Base-by-base conservation (phyloP, 495 filamentous ascomycete species). In the Trichoderma virens region DNA sequence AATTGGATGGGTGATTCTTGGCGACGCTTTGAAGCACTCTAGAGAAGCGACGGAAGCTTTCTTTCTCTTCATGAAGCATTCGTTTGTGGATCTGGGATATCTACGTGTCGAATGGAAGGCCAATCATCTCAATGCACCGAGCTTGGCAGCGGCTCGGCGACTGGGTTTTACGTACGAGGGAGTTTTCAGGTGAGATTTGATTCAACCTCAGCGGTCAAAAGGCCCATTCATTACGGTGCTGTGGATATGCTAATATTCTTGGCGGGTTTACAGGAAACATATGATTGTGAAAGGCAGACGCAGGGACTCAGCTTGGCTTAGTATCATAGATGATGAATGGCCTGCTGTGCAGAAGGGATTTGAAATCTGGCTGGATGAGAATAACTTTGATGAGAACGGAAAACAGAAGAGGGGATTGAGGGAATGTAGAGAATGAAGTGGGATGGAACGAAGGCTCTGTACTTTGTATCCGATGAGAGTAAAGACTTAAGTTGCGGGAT, bases 51-150 rank as follows among this genome's bases (percentile, higher is more conserved):
- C 82, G 1, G 81, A 83, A 63, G 68, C 71, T 5, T 59, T 78
- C 7, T 83, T 75, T 63, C 71, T 85, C 0, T 66, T 81, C 9
- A 66, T 73, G 5, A 68, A 68, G 20, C 67, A 76, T 45, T 65
- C 72, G 0, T 80, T 85, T 66, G 72, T 77, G 23, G 71, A 74
- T 1, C 67, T 83, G 34, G 74, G 77, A 1, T 83, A 78, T 68
- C 66, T 72, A n/a, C 73, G 82, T 18, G 71, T 81, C 6, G 81
- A 83, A 68, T 85, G 82, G 82, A 84, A 83, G 64, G 79, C 76
- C 60, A 72, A 84, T 71, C 39, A 69, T 23, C 66, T 77, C 5
- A 84, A 85, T 69, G 73, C 66, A 32, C 65, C 73, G 0, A 80
- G 76, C 20, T 71, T 68, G 59, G 72, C 68, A 3, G 80, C 81